Conservation (phyloP, 2,329 filamentous ascomycete genomes). For the Byssothecium circinans region DNA sequence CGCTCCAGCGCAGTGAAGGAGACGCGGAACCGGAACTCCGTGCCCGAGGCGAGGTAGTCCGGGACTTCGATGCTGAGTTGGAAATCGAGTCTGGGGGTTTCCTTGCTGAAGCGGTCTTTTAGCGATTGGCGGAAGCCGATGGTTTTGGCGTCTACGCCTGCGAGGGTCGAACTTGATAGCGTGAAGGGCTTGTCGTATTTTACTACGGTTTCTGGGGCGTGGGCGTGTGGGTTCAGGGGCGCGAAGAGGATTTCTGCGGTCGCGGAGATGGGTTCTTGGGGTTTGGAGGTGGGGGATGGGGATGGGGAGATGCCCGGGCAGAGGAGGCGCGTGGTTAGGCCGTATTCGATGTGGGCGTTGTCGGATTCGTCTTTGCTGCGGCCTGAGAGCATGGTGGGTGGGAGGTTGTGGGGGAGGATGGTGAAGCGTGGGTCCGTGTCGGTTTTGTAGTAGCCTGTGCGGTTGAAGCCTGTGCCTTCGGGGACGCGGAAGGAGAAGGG, state of each 20-base stretch:
- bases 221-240: constrained; percentile 11
- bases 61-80: constrained; percentile 18
- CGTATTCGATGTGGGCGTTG: constrained; percentile 22
- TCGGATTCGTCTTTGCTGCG: constrained; percentile 8
- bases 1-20: constrained; percentile 13
- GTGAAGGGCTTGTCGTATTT: constrained; percentile 16
- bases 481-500: constrained; percentile 26
- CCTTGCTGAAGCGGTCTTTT: constrained; percentile 22
- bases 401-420: constrained; percentile 21
- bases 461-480: constrained; percentile 15
- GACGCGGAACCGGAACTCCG: constrained; percentile 22
- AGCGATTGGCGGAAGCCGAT: constrained; percentile 26
- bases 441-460: constrained; percentile 20
- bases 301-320: constrained; percentile 14
- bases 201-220: constrained; percentile 4
- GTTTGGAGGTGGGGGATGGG: constrained; percentile 8
- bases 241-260: constrained; percentile 20
- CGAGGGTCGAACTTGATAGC: constrained; percentile 18
- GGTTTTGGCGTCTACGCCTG: constrained; percentile 8
- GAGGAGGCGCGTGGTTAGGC: constrained; percentile 19
- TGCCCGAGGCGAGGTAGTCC: constrained; percentile 15
- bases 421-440: constrained; percentile 17
- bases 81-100: constrained; percentile 26
- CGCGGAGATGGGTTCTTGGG: constrained; percentile 9
- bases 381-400: constrained; percentile 22